A percentile compares a stretch with the other conserved stretches of the same genome.
Conservation (phyloP, 169 alveolate species). For the Plasmodium billcollinsi region DNA sequence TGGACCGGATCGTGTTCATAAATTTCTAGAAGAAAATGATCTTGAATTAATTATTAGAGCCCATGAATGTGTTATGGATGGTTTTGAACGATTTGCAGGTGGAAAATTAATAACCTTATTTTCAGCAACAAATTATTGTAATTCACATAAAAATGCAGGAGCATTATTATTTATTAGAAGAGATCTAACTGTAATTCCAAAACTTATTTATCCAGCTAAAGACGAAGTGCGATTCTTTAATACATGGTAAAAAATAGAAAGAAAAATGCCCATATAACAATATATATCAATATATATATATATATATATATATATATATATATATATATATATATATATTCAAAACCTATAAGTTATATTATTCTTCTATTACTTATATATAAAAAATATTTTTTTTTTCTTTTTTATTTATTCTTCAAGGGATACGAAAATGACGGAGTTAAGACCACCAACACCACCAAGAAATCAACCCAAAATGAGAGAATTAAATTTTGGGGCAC, state of each 20-base stretch:
- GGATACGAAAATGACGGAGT: slow-evolving; percentile 88
- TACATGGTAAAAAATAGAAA: slow-evolving; percentile 49
- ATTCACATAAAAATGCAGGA: slow-evolving; percentile 99
- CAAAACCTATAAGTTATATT: background rate
- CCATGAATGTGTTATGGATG: slow-evolving; percentile 99
- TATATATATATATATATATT: background rate
- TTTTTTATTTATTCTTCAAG: slow-evolving; percentile 57
- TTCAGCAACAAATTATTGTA: slow-evolving; percentile 99
- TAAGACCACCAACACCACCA: slow-evolving; percentile 89
- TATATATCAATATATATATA: background rate
- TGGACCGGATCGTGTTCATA: slow-evolving; percentile 96
- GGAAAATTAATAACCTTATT: slow-evolving; percentile 98
- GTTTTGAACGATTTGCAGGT: slow-evolving; percentile 99
- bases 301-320: background rate
- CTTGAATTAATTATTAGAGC: slow-evolving; percentile 94
- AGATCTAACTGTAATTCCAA: slow-evolving; percentile 97
- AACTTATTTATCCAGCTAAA: slow-evolving; percentile 96
- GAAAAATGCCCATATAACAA: background rate
- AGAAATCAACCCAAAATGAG: slow-evolving; percentile 84
- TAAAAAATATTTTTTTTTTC: background rate
- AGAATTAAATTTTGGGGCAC: slow-evolving; percentile 84
- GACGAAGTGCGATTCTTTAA: slow-evolving; percentile 79
- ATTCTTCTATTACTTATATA: background rate
- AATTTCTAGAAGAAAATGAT: slow-evolving; percentile 90
- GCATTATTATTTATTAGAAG: slow-evolving; percentile 97